These are phyloP conservation scores for Phaeophleospora eucalypticola DNA, from an alignment of 2,329 filamentous ascomycete genomes.

Conservation along the genomic window DNA sequence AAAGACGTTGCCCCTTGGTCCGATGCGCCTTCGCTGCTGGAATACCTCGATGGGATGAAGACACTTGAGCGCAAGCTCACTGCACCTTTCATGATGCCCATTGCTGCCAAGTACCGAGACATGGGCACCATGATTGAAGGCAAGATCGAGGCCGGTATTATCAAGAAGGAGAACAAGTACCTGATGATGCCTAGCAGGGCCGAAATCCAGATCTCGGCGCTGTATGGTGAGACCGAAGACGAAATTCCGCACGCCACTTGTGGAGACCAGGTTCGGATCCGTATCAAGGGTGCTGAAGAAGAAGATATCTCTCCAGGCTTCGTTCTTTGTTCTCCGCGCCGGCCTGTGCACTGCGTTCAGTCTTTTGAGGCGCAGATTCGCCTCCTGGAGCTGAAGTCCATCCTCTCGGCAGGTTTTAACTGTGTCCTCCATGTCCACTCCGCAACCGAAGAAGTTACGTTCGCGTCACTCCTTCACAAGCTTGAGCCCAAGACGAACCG, in stretches of 20 bases:
- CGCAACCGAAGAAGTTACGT: conserved; percentile 95
- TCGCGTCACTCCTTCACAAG: conserved; percentile 82
- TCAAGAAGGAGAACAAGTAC: conserved; percentile 82
- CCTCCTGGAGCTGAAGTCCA: conserved; percentile 89
- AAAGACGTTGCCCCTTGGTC: conserved; percentile 77
- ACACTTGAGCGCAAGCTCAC: conserved; percentile 93
- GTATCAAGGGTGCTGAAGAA: conserved; percentile 91
- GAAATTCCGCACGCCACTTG: conserved; percentile 78
- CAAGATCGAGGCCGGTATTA: conserved; percentile 89
- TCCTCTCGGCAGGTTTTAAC: conserved; percentile 92
- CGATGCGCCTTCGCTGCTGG: conserved; percentile 81
- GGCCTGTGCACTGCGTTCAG: conserved; percentile 83
- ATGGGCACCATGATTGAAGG: conserved; percentile 97
- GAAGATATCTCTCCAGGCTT: conserved; percentile 95
- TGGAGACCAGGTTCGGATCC: conserved; percentile 89
- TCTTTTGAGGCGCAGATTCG: conserved; percentile 95
- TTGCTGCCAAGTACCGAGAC: conserved; percentile 93
- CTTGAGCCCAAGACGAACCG: conserved; percentile 89
- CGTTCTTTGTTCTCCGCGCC: conserved; percentile 90
- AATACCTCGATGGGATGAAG: conserved; percentile 92
- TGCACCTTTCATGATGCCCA: conserved; percentile 98
- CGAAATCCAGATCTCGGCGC: conserved; percentile 71
- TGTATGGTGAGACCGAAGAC: conserved; percentile 95
- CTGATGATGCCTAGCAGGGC: conserved; percentile 96
- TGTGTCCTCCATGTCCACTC: conserved; percentile 97